phyloP scores from a whole-genome alignment of 371 early-diverging fungal genomes.

The Mucor plumbeus region DNA sequence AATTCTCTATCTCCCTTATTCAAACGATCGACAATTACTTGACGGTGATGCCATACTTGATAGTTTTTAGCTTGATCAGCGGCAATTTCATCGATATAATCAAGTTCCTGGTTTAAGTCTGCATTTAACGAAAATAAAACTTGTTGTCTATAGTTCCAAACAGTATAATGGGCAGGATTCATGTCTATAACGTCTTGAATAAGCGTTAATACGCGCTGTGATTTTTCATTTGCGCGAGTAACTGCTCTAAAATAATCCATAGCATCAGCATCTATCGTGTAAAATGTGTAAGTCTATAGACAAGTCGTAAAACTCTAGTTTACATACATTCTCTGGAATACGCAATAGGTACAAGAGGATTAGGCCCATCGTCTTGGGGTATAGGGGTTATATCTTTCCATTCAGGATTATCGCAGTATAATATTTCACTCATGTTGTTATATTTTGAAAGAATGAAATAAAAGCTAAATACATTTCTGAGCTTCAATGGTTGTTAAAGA shows the following conservation, averaged over 20 bases:
- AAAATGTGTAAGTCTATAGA: not conserved
- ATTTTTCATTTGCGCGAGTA: conserved; percentile 68
- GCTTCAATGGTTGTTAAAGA: not conserved
- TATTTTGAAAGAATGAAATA: not conserved
- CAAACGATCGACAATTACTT: conserved; percentile 74
- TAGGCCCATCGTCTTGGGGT: conserved; percentile 87
- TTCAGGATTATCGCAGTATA: conserved; percentile 47
- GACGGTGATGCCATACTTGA: conserved; percentile 96
- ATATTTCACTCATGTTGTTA: conserved; percentile 8
- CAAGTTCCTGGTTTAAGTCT: conserved; percentile 76
- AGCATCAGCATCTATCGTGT: conserved; percentile 66
- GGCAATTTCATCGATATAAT: conserved; percentile 74
- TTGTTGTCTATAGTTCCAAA: conserved; percentile 92
- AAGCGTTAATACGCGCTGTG: conserved; percentile 80
- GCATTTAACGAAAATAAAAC: conserved; percentile 67
- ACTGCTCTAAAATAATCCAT: conserved; percentile 94
- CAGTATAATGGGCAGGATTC: conserved; percentile 94
- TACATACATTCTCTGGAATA: conserved; percentile 80
- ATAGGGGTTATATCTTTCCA: conserved; percentile 89
- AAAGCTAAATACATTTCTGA: not conserved
- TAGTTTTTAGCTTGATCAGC: conserved; percentile 88
- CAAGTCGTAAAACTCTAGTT: not conserved
- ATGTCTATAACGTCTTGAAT: conserved; percentile 79
- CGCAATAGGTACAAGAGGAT: conserved; percentile 89
- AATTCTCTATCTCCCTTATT: conserved; percentile 64